Base-by-base conservation (phyloP, 768 basidiomycete genomes). In the Agrocybe praecox region DNA sequence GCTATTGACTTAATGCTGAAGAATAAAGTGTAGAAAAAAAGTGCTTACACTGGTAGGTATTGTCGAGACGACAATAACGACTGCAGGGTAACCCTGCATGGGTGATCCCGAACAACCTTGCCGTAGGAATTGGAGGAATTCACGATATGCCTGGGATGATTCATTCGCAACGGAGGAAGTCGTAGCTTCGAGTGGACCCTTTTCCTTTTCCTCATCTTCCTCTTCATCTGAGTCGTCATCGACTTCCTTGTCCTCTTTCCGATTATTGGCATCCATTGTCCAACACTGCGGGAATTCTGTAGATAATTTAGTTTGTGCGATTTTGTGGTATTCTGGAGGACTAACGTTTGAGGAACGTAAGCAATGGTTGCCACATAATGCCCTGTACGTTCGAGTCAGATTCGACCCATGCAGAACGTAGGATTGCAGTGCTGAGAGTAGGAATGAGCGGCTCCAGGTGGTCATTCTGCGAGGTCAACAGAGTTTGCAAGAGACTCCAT, bases 71-170 rank as follows among this genome's bases (percentile, higher is more conserved):
- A 95, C 79, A 22, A 97, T 77, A 17, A 97, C 74, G 23, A 96
- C 79, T 1, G 87, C 79, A 0, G 93, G 94, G 69, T 97, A 98
- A 2, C 90, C 90, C 60, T 89, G 81, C 1, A 84, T 67, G 0
- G 94, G 89, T 5, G 88, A 84, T 0, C 90, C 89, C n/a, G 84
- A 82, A 68, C 94, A 97, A 11, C 88, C 92, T 1, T 84, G 73
- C 53, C 86, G 76, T 19, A 98, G 80, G 74, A 95, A 97, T 34
- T 79, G 81, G 19, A 94, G 74, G 71, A 98, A 95, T 48, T 89
- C 86, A 14, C 65, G 69, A 65, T 90, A 96, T 2, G 86, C 83
- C 21, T 66, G 64, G 10, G 80, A 83, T 23, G 65, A 63, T 8
- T 43, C 47, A 29, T 45, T 47, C 10, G 24, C 10, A 32, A 26